Conservation (phyloP, 768 basidiomycete species). For the Suillus bovinus region DNA sequence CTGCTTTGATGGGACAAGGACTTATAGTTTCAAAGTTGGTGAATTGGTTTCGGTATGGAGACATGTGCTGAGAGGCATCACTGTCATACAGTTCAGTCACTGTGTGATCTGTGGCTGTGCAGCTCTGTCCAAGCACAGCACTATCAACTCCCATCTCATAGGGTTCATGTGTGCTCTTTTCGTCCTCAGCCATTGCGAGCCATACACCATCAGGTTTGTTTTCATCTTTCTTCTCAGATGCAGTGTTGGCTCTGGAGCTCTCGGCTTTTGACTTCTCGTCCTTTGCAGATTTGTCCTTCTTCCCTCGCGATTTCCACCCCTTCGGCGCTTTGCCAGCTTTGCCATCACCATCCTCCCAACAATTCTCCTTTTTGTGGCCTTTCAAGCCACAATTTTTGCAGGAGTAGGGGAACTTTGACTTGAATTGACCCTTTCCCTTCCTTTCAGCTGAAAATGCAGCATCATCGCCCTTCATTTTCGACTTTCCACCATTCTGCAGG, state of each 20-base stretch:
- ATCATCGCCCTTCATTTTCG: not conserved
- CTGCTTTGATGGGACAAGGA: slow-evolving; percentile 1
- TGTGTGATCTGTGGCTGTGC: no score
- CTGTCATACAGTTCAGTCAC: slow-evolving; percentile 4
- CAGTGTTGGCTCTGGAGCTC: not conserved
- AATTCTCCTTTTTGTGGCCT: slow-evolving; percentile 3
- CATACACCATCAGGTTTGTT: not conserved
- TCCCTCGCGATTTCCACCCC: not conserved
- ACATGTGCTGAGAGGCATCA: slow-evolving; percentile 4
- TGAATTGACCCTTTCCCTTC: no score
- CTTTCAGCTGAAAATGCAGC: not conserved
- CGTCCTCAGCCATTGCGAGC: no score
- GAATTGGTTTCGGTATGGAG: not conserved
- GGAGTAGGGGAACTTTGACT: not conserved
- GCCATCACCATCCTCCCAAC: slow-evolving; percentile 17
- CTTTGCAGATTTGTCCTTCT: not conserved
- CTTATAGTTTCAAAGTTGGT: not conserved
- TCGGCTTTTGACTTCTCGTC: not conserved
- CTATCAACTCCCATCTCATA: no score
- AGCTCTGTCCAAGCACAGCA: no score
- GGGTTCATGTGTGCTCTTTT: no score
- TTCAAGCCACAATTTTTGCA: slow-evolving; percentile 12
- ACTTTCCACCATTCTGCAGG: slow-evolving; percentile 1
- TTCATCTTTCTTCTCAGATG: no score
- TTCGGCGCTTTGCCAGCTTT: slow-evolving; percentile 7